Conservation (phyloP, 257 asterid species). For the Gentiana straminea region DNA sequence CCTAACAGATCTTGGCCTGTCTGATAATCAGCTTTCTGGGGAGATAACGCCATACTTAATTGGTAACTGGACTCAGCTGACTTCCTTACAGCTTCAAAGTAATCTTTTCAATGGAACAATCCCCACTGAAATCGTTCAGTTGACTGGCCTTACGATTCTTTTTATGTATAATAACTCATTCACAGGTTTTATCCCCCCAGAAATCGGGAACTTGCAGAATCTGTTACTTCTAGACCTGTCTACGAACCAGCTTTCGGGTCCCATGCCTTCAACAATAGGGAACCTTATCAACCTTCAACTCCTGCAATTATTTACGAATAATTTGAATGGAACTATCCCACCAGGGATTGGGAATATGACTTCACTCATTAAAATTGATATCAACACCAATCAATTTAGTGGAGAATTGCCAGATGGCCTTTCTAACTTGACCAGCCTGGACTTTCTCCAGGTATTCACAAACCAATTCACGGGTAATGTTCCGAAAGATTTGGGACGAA, state of each 20-base stretch:
- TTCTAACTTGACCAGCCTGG: conserved; percentile 34
- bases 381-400: conserved; percentile 37
- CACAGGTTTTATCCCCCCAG: conserved; percentile 48
- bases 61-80: conserved; percentile 44
- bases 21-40: conserved; percentile 53
- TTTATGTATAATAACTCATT: conserved; percentile 36
- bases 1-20: conserved; percentile 42
- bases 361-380: conserved; percentile 25
- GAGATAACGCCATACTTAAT: conserved; percentile 31
- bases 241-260: conserved; percentile 42
- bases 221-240: conserved; percentile 33
- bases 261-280: conserved; percentile 46
- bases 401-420: conserved; percentile 56
- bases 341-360: conserved; percentile 38
- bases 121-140: conserved; percentile 48
- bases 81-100: conserved; percentile 51
- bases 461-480: conserved; percentile 49
- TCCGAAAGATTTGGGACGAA: conserved; percentile 51
- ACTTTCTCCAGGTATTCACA: conserved; percentile 21
- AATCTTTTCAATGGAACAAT: conserved; percentile 47
- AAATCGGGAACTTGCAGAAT: conserved; percentile 38
- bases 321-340: conserved; percentile 52
- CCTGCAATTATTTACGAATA: conserved; percentile 44
- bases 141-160: conserved; percentile 28
- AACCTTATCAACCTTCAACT: conserved; percentile 33